Base-by-base conservation (phyloP, 2,329 filamentous ascomycete species). In the Metarhizium anisopliae region DNA sequence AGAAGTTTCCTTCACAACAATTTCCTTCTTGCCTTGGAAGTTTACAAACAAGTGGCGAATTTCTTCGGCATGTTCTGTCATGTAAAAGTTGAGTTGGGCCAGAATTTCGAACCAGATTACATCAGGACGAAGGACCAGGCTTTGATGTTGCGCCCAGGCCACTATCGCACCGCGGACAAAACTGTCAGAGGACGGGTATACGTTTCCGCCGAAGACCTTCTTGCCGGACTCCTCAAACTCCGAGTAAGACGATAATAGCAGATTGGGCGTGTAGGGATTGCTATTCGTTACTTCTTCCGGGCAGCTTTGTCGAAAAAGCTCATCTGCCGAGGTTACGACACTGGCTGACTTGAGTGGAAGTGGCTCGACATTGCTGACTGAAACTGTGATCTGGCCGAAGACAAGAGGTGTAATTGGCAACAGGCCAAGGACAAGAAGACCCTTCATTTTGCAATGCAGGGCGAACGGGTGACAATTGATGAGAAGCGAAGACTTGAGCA, bases 61-160 rank as follows among this genome's bases (percentile, higher is more conserved):
- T 6, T 74, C 67, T 52, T 81, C 76, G 6, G 74, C 70, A 58
- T 82, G 69, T 0, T 65, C 66, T 35, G 74, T 71, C 67, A 81
- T 74, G 63, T 75, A 81, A 54, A 76, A 72, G 61, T 74, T 77
- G 51, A 82, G 66, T 64, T 82, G 78, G 0, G 70, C 68, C 4
- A 82, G 67, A 53, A 82, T 77, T 52, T 79, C 73, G 59, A 81
- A 75, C 79, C 79, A 82, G 35, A 82, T 66, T 53, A 81, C 78
- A 42, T 82, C 78, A 0, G 79, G 78, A 1, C 78, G 72, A 14
- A 82, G 65, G 1, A 72, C 68, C 1, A 82, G 67, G 59, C 79
- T 72, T 56, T 78, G 73, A 55, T 80, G 77, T 51, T 74, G 64
- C 32, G 71, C 75, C 71, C 79, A 80, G 0, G 77, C 77, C 36